These are phyloP conservation scores for Yamadazyma sp. DNA, from an alignment of 805 yeast species.

Conservation along the genomic window DNA sequence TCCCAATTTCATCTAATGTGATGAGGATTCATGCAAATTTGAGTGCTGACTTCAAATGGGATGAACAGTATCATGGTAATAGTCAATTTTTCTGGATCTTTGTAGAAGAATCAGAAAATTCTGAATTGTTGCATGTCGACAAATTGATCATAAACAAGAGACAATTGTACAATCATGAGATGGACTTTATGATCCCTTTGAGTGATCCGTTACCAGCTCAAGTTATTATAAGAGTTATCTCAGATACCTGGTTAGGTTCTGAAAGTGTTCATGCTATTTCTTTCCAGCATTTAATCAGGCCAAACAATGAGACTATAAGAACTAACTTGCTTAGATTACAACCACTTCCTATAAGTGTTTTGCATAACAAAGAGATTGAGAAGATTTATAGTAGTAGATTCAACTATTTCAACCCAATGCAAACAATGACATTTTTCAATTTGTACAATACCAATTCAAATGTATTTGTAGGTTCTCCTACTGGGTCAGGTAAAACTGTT, in stretches of 20 bases:
- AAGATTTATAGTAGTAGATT: constrained; percentile 64
- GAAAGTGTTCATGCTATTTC: constrained; percentile 76
- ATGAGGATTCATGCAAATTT: constrained; percentile 73
- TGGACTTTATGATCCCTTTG: constrained; percentile 91
- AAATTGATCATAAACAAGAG: constrained; percentile 65
- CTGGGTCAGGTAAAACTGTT: constrained; percentile 97
- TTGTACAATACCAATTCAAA: constrained; percentile 75
- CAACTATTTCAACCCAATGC: constrained; percentile 95
- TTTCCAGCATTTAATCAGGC: constrained; percentile 85
- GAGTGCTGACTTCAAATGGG: constrained; percentile 85
- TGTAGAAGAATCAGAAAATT: constrained; percentile 80
- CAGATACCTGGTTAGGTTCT: constrained; percentile 88
- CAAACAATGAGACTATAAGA: constrained; percentile 80
- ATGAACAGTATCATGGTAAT: constrained; percentile 71
- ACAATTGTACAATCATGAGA: constrained; percentile 57
- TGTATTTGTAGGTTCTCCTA: constrained; percentile 94
- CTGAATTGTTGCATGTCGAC: constrained; percentile 76
- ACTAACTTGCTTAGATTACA: constrained; percentile 77
- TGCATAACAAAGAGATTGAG: constrained; percentile 67
- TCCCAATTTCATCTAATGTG: constrained; percentile 85
- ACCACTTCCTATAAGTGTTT: constrained; percentile 81
- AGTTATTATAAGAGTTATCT: constrained; percentile 70
- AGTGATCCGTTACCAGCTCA: constrained; percentile 90
- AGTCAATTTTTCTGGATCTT: constrained; percentile 90
- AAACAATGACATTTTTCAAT: constrained; percentile 92